Evolutionary conservation across 2,329 filamentous ascomycete genomes (phyloP).

Genomic region (Paracorniculantispora psalliotae): DNA sequence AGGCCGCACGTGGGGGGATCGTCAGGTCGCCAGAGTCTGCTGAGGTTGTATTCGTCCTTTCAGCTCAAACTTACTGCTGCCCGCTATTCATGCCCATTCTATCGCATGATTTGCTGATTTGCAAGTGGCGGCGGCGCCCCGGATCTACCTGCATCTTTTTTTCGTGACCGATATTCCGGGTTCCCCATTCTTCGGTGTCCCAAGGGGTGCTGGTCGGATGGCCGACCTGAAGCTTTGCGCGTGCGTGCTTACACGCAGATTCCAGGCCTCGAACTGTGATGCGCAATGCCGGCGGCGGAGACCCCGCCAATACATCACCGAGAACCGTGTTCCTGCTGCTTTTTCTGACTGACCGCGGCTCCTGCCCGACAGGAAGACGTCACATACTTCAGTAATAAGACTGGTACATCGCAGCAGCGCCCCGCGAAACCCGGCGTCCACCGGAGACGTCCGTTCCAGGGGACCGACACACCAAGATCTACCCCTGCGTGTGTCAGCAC

Average conservation of each 20-base stretch:
- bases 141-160: not conserved
- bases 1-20: slow-evolving; percentile 6
- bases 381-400: not conserved
- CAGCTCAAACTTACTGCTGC: not conserved
- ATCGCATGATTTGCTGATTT: not conserved
- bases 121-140: not conserved
- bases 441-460: not conserved
- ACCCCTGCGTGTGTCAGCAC: slow-evolving; percentile 2
- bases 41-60: not conserved
- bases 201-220: not conserved
- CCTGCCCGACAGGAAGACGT: not conserved
- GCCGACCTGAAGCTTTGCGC: not conserved
- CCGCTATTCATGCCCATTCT: not conserved
- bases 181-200: not conserved
- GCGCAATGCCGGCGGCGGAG: slow-evolving; percentile 1
- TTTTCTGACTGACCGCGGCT: not conserved
- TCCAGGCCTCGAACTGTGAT: not conserved
- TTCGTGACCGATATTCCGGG: not conserved
- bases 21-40: slow-evolving; percentile 3
- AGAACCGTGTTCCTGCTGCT: not conserved
- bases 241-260: not conserved
- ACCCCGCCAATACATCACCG: not conserved
- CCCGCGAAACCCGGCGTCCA: not conserved
- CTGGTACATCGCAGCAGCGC: no score
- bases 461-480: not conserved